Percentiles rank a stretch among this genome's conserved stretches.
These are phyloP conservation scores for Phytophthora hibernalis DNA, from an alignment of 352 stramenopile species.

Conservation along the genomic window DNA sequence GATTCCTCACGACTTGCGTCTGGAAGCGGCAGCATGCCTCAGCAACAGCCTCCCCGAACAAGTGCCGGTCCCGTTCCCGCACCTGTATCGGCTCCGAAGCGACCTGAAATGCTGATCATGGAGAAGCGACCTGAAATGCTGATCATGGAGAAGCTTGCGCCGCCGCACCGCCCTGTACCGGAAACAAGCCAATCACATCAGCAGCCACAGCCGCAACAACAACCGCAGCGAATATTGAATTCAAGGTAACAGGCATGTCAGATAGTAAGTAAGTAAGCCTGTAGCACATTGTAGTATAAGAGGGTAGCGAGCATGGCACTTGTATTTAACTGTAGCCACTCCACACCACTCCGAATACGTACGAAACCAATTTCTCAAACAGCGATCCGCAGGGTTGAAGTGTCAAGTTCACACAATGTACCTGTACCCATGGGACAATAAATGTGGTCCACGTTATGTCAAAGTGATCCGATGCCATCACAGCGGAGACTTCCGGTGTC, in stretches of 20 bases:
- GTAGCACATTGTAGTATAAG: constrained; percentile 51
- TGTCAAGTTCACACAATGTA: constrained; percentile 8
- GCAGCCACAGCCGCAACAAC: constrained; percentile 35
- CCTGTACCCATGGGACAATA: no score
- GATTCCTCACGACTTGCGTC: constrained; percentile 42
- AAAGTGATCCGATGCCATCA: neutral
- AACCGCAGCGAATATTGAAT: constrained; percentile 48
- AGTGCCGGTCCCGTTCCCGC: constrained; percentile 18
- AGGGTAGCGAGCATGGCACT: constrained; percentile 27
- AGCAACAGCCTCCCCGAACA: constrained; percentile 21
- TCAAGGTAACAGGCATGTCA: constrained; percentile 50
- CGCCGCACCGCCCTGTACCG: constrained; percentile 35
- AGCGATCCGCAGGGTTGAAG: no score
- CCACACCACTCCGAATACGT: constrained; percentile 36
- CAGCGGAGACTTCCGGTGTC: constrained; percentile 46
- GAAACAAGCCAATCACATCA: constrained; percentile 37
- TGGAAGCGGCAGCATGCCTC: constrained; percentile 26
- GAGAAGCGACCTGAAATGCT: constrained; percentile 49
- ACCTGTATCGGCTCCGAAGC: constrained; percentile 27
- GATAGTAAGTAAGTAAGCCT: constrained; percentile 54
- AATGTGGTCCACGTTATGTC: constrained; percentile 21
- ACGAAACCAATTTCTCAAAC: constrained; percentile 25
- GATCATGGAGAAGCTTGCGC: constrained; percentile 44
- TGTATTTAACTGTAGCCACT: constrained; percentile 40
- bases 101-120: constrained; percentile 46